Conservation (phyloP, 345 rosid genomes). For the Turritis glabra region DNA sequence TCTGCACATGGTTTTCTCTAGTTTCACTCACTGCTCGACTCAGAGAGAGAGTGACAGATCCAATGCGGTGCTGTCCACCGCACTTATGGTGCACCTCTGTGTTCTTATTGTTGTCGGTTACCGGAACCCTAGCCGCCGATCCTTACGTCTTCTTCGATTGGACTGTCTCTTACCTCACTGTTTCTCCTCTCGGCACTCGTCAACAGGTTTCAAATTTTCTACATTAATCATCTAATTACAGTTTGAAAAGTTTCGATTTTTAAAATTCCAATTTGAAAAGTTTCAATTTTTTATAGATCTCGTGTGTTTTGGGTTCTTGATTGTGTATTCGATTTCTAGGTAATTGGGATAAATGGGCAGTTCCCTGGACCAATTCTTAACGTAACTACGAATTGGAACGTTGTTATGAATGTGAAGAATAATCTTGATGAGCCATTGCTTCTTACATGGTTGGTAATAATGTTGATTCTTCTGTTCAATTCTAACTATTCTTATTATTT, state of each 20-base stretch:
- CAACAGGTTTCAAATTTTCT: slow-evolving; percentile 52
- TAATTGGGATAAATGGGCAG: slow-evolving; percentile 67
- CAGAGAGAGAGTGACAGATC: slow-evolving; percentile 30
- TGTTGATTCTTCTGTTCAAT: neutral
- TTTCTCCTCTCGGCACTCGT: slow-evolving; percentile 68
- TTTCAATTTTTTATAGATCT: slow-evolving; percentile 13
- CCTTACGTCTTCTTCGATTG: slow-evolving; percentile 84
- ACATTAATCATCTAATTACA: neutral
- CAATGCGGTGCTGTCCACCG: slow-evolving; percentile 44
- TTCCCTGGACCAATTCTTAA: slow-evolving; percentile 79
- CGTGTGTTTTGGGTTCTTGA: neutral
- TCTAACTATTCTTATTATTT: neutral
- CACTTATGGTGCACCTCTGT: slow-evolving; percentile 15
- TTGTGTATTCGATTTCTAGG: slow-evolving; percentile 33
- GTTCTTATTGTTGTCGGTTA: slow-evolving; percentile 31
- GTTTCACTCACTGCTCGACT: neutral
- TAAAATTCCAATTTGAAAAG: neutral
- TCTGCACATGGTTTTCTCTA: slow-evolving; percentile 28
- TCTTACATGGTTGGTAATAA: slow-evolving; percentile 82
- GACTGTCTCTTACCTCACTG: slow-evolving; percentile 77
- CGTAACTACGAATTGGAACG: slow-evolving; percentile 75
- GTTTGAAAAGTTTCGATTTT: neutral
- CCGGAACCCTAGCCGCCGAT: slow-evolving; percentile 54
- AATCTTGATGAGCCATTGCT: slow-evolving; percentile 72
- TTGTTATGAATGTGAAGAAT: slow-evolving; percentile 68